Percentiles rank a stretch among this genome's conserved stretches.
These are phyloP conservation scores for Fusarium sambucinum DNA, from an alignment of 2,329 filamentous ascomycete species.

Conservation along the genomic window DNA sequence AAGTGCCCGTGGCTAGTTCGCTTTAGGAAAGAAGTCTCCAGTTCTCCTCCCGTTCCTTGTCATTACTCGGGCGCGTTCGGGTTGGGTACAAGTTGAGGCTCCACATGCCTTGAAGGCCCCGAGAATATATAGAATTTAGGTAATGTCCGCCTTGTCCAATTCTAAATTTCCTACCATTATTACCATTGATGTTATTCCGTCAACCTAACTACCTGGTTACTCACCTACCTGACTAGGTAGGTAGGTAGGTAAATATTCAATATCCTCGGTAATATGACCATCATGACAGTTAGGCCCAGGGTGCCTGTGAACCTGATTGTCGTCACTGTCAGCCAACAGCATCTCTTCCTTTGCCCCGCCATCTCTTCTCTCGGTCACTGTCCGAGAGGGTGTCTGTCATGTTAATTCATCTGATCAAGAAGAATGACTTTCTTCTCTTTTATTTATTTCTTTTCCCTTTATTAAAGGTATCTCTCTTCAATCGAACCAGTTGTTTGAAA, in stretches of 20 bases:
- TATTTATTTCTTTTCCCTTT: conserved; percentile 11
- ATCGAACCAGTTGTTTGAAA: background rate
- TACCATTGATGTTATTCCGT: background rate
- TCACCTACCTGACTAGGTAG: background rate
- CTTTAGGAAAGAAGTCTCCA: conserved; percentile 20
- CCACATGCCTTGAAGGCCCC: conserved; percentile 4
- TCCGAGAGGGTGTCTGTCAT: conserved; percentile 40
- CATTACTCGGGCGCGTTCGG: conserved; percentile 35
- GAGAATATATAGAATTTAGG: conserved; percentile 23
- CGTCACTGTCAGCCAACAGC: conserved; percentile 36
- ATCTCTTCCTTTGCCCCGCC: conserved; percentile 39
- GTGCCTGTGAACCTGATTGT: conserved; percentile 36
- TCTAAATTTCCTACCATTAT: conserved; percentile 9
- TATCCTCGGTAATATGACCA: conserved; percentile 7
- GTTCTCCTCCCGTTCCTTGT: conserved; percentile 24
- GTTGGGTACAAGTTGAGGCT: conserved; percentile 22
- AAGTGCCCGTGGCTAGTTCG: conserved; percentile 30
- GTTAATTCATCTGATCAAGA: conserved; percentile 37
- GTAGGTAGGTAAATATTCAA: background rate
- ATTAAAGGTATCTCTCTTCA: background rate
- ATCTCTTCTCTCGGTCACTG: conserved; percentile 45
- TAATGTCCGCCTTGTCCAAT: conserved; percentile 15
- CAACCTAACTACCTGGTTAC: too few species aligned
- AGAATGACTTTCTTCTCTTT: conserved; percentile 28
- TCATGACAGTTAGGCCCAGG: conserved; percentile 7